Conservation (phyloP, 192 early-diverging fungal species). For the Podila epigama region DNA sequence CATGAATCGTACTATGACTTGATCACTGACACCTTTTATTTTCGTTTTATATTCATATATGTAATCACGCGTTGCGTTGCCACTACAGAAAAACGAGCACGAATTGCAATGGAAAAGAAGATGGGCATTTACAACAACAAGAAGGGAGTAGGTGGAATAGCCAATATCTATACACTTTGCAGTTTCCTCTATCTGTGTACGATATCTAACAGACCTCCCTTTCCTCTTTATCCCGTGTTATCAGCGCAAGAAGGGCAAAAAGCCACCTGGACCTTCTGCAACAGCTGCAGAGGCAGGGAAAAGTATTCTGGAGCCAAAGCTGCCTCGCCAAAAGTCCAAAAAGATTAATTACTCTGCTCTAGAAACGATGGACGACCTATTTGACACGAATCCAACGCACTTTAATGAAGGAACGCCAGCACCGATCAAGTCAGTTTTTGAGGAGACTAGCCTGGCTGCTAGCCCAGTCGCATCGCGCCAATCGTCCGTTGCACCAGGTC, state of each 20-base stretch:
- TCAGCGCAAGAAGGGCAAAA: conserved; percentile 53
- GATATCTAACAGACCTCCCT: not conserved
- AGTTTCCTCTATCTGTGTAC: not conserved
- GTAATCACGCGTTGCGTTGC: too few relatives aligned
- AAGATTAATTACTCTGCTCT: conserved; percentile 85
- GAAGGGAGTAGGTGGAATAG: conserved; percentile 40
- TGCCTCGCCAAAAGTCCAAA: conserved; percentile 71
- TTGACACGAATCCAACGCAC: conserved; percentile 54
- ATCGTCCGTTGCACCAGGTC: conserved; percentile 41
- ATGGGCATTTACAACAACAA: conserved; percentile 52
- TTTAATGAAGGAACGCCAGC: conserved; percentile 10
- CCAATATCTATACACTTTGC: not conserved
- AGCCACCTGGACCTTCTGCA: conserved; percentile 46
- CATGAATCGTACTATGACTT: not conserved
- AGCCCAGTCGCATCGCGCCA: conserved; percentile 37
- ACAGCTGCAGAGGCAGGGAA: conserved; percentile 82
- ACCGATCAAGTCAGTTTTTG: conserved; percentile 38
- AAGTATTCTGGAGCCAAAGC: conserved; percentile 73
- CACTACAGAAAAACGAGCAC: conserved; percentile 16
- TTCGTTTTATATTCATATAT: not conserved
- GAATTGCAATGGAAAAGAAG: conserved; percentile 50
- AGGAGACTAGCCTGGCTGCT: conserved; percentile 29
- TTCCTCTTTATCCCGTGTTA: not conserved
- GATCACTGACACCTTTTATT: not conserved
- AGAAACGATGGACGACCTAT: conserved; percentile 73